These are phyloP conservation scores for Cardiospermum halicacabum DNA, from an alignment of 345 rosid species.

Conservation along the genomic window DNA sequence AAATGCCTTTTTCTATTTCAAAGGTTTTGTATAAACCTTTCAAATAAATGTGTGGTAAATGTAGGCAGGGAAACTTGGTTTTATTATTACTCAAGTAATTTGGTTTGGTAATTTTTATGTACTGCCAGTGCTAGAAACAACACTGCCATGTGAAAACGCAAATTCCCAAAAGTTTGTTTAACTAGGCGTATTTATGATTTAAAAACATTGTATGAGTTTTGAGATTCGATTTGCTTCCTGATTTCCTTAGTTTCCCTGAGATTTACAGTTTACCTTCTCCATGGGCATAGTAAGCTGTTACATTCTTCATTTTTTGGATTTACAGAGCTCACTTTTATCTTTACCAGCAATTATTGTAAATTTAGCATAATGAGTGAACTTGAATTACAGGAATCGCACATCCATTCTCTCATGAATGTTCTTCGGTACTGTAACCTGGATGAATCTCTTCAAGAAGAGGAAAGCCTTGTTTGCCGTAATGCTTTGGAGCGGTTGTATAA, in stretches of 20 bases:
- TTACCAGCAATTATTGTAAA: not conserved
- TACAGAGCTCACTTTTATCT: not conserved
- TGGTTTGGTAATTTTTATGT: not conserved
- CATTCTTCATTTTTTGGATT: not conserved
- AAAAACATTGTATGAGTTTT: too few species aligned
- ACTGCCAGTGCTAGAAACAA: not conserved
- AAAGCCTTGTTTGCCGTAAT: conserved; percentile 62
- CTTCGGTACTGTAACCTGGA: conserved; percentile 95
- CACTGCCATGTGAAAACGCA: not conserved
- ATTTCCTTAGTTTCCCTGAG: not conserved
- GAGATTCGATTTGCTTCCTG: not conserved
- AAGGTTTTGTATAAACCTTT: not conserved
- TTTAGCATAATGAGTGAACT: not conserved
- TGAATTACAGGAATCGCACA: conserved; percentile 86
- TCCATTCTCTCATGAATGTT: conserved; percentile 93
- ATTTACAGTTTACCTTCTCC: conserved; percentile 1
- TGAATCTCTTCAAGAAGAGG: conserved; percentile 96
- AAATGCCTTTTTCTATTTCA: not conserved
- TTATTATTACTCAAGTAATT: not conserved
- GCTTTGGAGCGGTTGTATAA: conserved; percentile 79
- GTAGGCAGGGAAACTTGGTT: not conserved
- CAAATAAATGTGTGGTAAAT: not conserved
- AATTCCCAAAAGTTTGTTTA: not conserved
- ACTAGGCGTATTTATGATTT: not conserved
- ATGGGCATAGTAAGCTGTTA: not conserved